Percentiles rank a stretch among this genome's conserved stretches.
Evolutionary conservation across 139 green algal genomes (phyloP).

Genomic region (Trebouxia sp.): DNA sequence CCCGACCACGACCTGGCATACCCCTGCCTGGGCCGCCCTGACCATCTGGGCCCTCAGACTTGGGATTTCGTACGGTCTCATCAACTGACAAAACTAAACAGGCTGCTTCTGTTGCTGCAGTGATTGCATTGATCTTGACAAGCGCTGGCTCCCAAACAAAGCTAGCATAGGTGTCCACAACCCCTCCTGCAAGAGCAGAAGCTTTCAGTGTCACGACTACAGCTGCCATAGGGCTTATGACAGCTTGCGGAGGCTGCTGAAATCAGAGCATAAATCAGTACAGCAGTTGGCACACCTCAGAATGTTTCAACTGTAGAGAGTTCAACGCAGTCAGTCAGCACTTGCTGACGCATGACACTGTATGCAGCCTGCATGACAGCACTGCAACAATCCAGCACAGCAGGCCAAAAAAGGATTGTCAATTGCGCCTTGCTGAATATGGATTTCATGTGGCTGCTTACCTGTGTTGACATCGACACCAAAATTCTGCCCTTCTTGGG

Average conservation of each 20-base stretch:
- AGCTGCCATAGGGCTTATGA: too few species aligned
- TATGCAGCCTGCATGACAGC: neutral
- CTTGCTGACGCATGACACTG: too few species aligned
- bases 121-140: conserved; percentile 95
- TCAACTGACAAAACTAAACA: conserved; percentile 97
- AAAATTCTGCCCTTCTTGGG: conserved; percentile 72
- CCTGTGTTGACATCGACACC: conserved; percentile 93
- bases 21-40: neutral
- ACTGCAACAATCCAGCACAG: neutral
- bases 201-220: neutral
- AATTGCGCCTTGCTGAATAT: too few species aligned
- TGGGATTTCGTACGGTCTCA: conserved; percentile 82
- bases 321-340: too few species aligned
- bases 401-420: too few species aligned
- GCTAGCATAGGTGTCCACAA: conserved; percentile 90
- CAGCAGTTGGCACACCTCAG: neutral
- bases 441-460: conserved; percentile 22
- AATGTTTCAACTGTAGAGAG: too few species aligned
- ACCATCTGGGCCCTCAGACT: conserved; percentile 26
- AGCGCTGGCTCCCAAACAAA: conserved; percentile 97
- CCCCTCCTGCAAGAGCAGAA: conserved; percentile 63
- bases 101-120: conserved; percentile 90
- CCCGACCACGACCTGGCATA: conserved; percentile 30
- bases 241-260: too few species aligned
- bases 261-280: too few species aligned